Evolutionary conservation across 129 eudicot species (phyloP).

Genomic region (carrot (Daucus carota)): DNA sequence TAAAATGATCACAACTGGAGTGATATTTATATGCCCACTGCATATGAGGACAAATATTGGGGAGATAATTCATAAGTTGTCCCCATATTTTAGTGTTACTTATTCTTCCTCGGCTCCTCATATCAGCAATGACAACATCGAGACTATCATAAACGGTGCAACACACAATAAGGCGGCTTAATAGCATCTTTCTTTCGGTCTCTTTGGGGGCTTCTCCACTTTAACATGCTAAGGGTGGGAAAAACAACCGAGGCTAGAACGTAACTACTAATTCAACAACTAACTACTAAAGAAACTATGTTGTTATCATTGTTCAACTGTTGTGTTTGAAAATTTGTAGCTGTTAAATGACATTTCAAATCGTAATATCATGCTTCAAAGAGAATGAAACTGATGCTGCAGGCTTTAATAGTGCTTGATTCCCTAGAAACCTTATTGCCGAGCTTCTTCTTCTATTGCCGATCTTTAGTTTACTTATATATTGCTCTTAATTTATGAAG

Average conservation of each 20-base stretch:
- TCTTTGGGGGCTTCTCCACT: slow-evolving; percentile 3
- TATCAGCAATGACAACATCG: not conserved
- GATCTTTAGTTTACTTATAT: too few relatives aligned
- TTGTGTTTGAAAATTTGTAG: not conserved
- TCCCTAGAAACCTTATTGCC: too few relatives aligned
- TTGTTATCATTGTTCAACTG: not conserved
- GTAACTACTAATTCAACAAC: not conserved
- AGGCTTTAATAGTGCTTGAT: too few relatives aligned
- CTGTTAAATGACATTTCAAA: not conserved
- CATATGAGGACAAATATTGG: not conserved
- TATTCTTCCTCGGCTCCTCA: not conserved
- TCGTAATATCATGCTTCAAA: too few relatives aligned
- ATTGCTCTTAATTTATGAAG: too few relatives aligned
- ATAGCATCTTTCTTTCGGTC: not conserved
- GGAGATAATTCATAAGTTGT: slow-evolving; percentile 8
- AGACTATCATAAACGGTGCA: not conserved
- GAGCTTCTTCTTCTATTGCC: too few relatives aligned
- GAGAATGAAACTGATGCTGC: too few relatives aligned
- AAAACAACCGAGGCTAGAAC: not conserved
- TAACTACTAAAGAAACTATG: not conserved
- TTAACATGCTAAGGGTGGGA: not conserved
- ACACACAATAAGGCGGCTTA: not conserved
- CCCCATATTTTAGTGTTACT: not conserved
- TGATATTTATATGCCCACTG: not conserved
- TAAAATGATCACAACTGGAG: not conserved